These are phyloP conservation scores for Picochlorum sp. DNA, from an alignment of 139 green algal species.

Conservation along the genomic window DNA sequence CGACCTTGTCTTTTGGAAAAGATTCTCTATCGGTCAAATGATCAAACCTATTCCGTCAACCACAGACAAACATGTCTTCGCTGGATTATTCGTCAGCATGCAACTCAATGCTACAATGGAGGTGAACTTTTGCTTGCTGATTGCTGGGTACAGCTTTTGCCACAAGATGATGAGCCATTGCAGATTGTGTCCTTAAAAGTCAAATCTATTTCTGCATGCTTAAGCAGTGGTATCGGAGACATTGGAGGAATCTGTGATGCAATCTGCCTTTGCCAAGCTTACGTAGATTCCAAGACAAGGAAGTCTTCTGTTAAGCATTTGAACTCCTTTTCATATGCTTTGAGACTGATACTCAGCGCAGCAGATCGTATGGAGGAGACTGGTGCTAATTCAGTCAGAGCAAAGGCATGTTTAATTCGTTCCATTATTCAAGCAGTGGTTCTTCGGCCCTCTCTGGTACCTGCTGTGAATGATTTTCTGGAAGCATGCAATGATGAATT, in stretches of 20 bases:
- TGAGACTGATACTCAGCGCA: not conserved
- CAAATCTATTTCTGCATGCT: constrained; percentile 11
- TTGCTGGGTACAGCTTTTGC: constrained; percentile 13
- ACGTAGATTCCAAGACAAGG: not conserved
- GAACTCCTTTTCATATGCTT: constrained; percentile 9
- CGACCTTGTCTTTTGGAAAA: constrained; percentile 1
- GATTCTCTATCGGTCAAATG: not conserved
- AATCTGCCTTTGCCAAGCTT: constrained; percentile 16
- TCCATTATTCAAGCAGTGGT: constrained; percentile 9
- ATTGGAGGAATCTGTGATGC: constrained; percentile 4
- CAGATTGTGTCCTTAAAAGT: constrained; percentile 17
- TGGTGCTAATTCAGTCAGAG: not conserved
- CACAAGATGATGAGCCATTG: constrained; percentile 1
- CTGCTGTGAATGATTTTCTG: constrained; percentile 12
- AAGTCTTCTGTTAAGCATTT: too few species aligned
- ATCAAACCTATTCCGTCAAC: not conserved
- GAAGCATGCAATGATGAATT: not conserved
- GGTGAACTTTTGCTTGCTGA: constrained; percentile 4
- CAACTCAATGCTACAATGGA: not conserved
- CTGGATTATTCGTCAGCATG: constrained; percentile 5
- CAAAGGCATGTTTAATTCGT: constrained; percentile 8
- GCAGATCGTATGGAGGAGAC: not conserved
- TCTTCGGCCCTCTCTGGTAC: constrained; percentile 8
- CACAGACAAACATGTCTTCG: not conserved
- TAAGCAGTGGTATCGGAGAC: constrained; percentile 4